These are phyloP conservation scores for Jamesozyma gamospora DNA, from an alignment of 805 yeast species.

Conservation along the genomic window DNA sequence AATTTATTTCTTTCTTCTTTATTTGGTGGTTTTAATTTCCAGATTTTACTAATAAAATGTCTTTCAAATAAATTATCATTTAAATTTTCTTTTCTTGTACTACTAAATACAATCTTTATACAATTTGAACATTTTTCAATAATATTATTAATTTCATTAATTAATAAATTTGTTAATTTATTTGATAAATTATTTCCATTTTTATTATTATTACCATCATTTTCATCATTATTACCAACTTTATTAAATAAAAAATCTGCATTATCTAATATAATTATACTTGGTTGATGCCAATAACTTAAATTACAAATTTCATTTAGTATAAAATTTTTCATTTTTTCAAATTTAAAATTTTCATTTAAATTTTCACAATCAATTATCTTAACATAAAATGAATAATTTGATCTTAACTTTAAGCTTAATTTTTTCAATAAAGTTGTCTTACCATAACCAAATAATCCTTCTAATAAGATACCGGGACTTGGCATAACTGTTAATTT, in stretches of 20 bases:
- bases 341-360: constrained; percentile 16
- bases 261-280: constrained; percentile 67
- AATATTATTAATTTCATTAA: constrained; percentile 37
- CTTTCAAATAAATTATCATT: constrained; percentile 52
- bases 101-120: constrained; percentile 51
- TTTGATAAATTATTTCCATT: constrained; percentile 33
- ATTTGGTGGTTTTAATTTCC: constrained; percentile 57
- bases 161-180: constrained; percentile 55
- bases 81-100: constrained; percentile 54
- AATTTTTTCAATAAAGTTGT: constrained; percentile 42
- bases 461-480: constrained; percentile 53
- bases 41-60: constrained; percentile 58
- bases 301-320: constrained; percentile 33
- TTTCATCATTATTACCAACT: constrained; percentile 31
- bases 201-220: constrained; percentile 42
- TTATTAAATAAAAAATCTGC: constrained; percentile 50
- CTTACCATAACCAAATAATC: constrained; percentile 79
- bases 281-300: constrained; percentile 70
- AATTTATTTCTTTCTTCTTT: constrained; percentile 47
- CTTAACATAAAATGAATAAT: constrained; percentile 32
- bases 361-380: constrained; percentile 46
- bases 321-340: constrained; percentile 34
- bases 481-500: constrained; percentile 16
- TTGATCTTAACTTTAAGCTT: constrained; percentile 11
- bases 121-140: constrained; percentile 27